Base-by-base conservation (phyloP, 2,329 filamentous ascomycete species). In the Tolypocladium sp. region DNA sequence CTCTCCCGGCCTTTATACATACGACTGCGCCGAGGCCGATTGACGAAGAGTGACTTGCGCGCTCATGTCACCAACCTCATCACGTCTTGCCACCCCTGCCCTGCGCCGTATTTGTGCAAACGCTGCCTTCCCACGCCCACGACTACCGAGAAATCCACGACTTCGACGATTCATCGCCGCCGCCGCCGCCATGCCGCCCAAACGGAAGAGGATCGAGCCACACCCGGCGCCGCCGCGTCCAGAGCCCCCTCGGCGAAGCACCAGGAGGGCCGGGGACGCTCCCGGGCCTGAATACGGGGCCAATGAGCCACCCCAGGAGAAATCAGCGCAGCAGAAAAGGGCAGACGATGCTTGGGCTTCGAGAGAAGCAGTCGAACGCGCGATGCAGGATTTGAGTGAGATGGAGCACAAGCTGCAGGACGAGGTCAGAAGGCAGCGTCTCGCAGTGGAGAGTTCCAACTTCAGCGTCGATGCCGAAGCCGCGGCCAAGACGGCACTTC, bases 321-420 rank as follows among this genome's bases (percentile, higher is more conserved):
- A 7, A 10, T 2, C 4, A 2, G 27, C 55, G 4, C 27, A 9
- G 15, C 27, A 9, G 46, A 30, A 51, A 7, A 17, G 17, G 13
- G n/a, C 37, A 13, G 27, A 27, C 15, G 55, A 44, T 9, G 37
- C 25, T 15, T 51, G 62, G 22, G 40, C 33, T 2, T 60, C 62
- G 2, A 62, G 51, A 9, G 66, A 71, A 12, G 69, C 67, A 2
- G 70, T 79, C 7, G 66, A 76, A 10, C 62, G 70, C 3, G 77
- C 77, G 22, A 73, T 79, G 61, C 71, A 73, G n/a, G 71, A 74
- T n/a, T 69, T 82, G 33, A 74, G 72, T 6, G 72, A 78, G 63
- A 82, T 82, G 78, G 80, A 82, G 53, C 68, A 74, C 20, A 70
- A 71, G n/a, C 66, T 83, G 3, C 73, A 75, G 35, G 71, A 69